Base-by-base conservation (phyloP, 352 stramenopile species). In the Detonula confervacea region DNA sequence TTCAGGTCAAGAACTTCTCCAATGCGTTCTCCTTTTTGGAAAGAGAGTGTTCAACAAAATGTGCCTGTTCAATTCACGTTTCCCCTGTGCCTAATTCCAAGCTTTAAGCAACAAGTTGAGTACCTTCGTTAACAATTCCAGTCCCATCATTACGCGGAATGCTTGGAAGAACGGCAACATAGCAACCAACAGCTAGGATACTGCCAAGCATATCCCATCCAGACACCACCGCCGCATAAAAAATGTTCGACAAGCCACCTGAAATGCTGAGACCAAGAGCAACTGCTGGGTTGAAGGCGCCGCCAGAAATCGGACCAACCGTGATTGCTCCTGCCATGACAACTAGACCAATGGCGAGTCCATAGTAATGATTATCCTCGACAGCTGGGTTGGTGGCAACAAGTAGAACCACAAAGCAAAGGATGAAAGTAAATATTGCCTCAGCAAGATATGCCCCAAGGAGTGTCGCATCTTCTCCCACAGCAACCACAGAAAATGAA, bases 251-350 rank as follows among this genome's bases (percentile, higher is more conserved):
- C 35, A 78, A 64, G 9, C 42, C 60, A 47, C 59, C 39, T 9
- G 60, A 24, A 57, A 83, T 65, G 22, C 67, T 74, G n/a, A 83
- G 44, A 9, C 74, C 74, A 14, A 83, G 39, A 27, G 67, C 57
- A 5, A 83, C 74, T 35, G 73, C 73, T 46, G 73, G 73, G 51
- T 81, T 81, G 46, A 81, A 81, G 16, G 73, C 64, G 20, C 52
- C 73, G 35, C 73, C 73, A 49, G 30, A 62, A 60, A 71, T 64
- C n/a, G n/a, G 14, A 59, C 73, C 73, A 25, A 71, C 65, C 11
- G 49, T 22, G 14, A 81, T 57, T 37, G 73, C 73, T 42, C 73
- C 73, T 56, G 73, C 29, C 54, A 73, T 52, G 24, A 82, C 57
- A 44, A 73, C 68, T 4, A 82, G 59, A 33, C 73, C 73, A 54